phyloP scores from a whole-genome alignment of 345 rosid species.

The Syzygium oleosum region DNA sequence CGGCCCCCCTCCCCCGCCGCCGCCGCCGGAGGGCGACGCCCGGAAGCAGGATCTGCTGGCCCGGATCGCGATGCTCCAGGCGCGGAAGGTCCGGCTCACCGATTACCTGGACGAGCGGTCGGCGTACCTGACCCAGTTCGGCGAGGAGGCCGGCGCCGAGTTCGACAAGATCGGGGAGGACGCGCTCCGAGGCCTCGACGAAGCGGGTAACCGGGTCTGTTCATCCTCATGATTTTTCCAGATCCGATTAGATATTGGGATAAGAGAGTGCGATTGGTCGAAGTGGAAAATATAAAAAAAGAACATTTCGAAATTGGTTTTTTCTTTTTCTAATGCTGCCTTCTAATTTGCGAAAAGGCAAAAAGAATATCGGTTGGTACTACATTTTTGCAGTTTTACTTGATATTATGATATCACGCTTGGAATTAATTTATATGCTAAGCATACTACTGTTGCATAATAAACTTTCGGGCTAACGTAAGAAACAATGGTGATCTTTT shows the following conservation, averaged over 20 bases:
- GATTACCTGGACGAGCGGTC: constrained; percentile 77
- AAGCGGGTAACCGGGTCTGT: constrained; percentile 77
- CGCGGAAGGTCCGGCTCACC: constrained; percentile 79
- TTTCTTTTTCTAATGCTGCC: neutral
- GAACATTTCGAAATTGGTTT: neutral
- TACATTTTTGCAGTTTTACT: neutral
- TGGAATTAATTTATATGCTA: neutral
- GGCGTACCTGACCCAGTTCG: constrained; percentile 67
- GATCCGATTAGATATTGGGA: neutral
- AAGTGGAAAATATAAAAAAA: neutral
- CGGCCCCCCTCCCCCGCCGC: constrained; percentile 18
- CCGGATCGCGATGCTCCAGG: constrained; percentile 74
- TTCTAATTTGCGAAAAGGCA: neutral
- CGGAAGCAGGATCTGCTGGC: constrained; percentile 76
- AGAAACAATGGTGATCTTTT: neutral
- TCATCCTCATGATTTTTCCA: neutral
- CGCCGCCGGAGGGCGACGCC: constrained; percentile 60
- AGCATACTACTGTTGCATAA: neutral
- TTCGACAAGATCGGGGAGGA: constrained; percentile 87
- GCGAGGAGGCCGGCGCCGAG: constrained; percentile 78
- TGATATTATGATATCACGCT: neutral
- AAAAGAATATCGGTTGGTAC: neutral
- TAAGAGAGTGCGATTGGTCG: neutral
- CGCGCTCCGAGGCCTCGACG: constrained; percentile 80
- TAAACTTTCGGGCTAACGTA: neutral